Percentiles rank a stretch among this genome's conserved stretches.
These are phyloP conservation scores for Stromatinia cepivora DNA, from an alignment of 2,329 filamentous ascomycete species.

Conservation along the genomic window DNA sequence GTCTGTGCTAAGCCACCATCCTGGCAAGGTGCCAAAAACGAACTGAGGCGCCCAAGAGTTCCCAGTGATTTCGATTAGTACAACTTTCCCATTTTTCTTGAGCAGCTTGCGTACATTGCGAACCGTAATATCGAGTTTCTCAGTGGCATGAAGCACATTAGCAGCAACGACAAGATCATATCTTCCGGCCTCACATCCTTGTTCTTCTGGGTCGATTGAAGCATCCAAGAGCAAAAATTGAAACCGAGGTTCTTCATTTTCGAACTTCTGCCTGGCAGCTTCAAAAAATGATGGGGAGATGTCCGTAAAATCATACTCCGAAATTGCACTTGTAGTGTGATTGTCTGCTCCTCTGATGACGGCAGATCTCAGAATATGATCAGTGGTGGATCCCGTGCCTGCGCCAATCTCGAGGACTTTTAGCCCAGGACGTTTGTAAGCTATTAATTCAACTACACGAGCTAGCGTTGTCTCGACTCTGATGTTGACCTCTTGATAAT, in stretches of 20 bases:
- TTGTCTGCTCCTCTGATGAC: background rate
- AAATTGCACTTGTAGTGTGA: background rate
- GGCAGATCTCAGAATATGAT: background rate
- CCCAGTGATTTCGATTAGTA: constrained; percentile 34
- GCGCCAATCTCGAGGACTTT: constrained; percentile 32
- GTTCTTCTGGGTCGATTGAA: constrained; percentile 19
- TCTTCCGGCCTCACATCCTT: constrained; percentile 26
- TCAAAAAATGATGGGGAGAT: constrained; percentile 47
- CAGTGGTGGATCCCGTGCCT: constrained; percentile 21
- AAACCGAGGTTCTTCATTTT: constrained; percentile 26
- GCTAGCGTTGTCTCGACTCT: background rate
- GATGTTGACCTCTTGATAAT: background rate
- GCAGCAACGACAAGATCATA: constrained; percentile 35
- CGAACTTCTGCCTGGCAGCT: constrained; percentile 37
- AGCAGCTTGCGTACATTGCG: constrained; percentile 37
- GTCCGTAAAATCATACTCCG: constrained; percentile 48
- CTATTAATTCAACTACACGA: background rate
- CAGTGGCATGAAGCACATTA: constrained; percentile 34
- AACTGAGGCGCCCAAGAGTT: background rate
- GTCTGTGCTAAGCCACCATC: constrained; percentile 31
- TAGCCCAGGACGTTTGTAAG: background rate
- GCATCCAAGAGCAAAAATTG: constrained; percentile 39
- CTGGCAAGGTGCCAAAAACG: background rate
- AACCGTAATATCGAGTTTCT: constrained; percentile 33
- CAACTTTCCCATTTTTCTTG: constrained; percentile 36